Base-by-base conservation (phyloP, 176 grass and related monocot species). In the Tuctoria greenei region DNA sequence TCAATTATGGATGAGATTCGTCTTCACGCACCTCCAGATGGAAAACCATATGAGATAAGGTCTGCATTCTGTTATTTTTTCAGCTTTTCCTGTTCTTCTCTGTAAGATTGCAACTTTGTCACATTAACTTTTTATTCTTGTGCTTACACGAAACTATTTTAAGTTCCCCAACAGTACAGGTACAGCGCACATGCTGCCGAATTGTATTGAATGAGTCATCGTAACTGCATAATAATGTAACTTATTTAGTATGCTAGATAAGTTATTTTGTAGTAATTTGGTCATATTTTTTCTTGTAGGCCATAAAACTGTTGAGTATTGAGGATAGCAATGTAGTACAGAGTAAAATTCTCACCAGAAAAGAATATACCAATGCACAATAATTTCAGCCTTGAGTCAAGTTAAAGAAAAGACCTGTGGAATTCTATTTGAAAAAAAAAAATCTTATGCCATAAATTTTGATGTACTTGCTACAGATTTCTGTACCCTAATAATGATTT, bases 41-140 rank as follows among this genome's bases (percentile, higher is more conserved):
- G 75, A 51, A 82, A 71, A 25, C 86, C 82, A 71, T 98, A 88
- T 86, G 95, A 98, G 66, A 98, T 98, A 80, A 98, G 89, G 95
- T 98, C 16, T 76, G 49, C n/a, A 14, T 72, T 81, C 15, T 64
- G 38, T 39, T 83, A 21, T 24, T 79, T 27, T 82, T 65, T 62
- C 57, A 43, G 4, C 4, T 0, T 44, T 64, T 75, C 81, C 38
- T 41, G 24, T 72, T 66, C 9, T 78, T 64, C 11, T 41, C 43
- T 37, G 65, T 42, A 66, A 72, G 52, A 17, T 44, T 72, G 14
- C 66, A 75, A 59, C 13, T 47, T 80, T 0, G 51, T 16, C 34
- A 8, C 27, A 11, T 24, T 31, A 66, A 8, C 20, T 54, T 40
- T 70, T 47, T 24, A 52, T 34, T 44, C 4, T 52, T 35, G 41